Evolutionary conservation across 768 basidiomycete genomes (phyloP).

Genomic region (Kwoniella sp.): DNA sequence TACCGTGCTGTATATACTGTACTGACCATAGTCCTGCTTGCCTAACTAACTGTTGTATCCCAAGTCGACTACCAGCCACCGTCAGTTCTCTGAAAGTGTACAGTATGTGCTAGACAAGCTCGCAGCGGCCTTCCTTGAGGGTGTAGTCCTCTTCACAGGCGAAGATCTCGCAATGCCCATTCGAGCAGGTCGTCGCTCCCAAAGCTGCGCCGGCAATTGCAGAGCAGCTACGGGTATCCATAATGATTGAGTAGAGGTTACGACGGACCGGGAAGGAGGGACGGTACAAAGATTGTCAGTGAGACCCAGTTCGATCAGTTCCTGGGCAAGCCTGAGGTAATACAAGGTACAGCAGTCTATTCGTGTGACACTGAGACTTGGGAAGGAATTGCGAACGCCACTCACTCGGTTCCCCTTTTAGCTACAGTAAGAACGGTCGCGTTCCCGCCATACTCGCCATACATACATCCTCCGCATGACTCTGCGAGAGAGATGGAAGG

Average conservation of each 20-base stretch:
- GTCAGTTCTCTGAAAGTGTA: too few species aligned
- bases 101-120: neutral
- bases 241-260: neutral
- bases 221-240: neutral
- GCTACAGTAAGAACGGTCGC: neutral
- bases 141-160: slow-evolving; percentile 3
- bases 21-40: too few species aligned
- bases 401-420: slow-evolving; percentile 2
- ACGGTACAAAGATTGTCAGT: too few species aligned
- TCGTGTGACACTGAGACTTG: too few species aligned
- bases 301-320: too few species aligned
- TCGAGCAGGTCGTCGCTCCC: neutral
- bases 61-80: too few species aligned
- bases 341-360: too few species aligned
- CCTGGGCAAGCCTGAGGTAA: too few species aligned
- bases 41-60: too few species aligned
- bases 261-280: too few species aligned
- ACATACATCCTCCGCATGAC: slow-evolving; percentile 11
- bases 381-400: too few species aligned
- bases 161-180: neutral
- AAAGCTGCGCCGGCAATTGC: neutral
- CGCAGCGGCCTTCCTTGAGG: slow-evolving; percentile 1
- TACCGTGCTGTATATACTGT: too few species aligned
- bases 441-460: neutral
- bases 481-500: neutral